Percentiles rank a stretch among this genome's conserved stretches.
phyloP scores from a whole-genome alignment of 1,284 basidiomycete genomes.

The Boletus sp. region DNA sequence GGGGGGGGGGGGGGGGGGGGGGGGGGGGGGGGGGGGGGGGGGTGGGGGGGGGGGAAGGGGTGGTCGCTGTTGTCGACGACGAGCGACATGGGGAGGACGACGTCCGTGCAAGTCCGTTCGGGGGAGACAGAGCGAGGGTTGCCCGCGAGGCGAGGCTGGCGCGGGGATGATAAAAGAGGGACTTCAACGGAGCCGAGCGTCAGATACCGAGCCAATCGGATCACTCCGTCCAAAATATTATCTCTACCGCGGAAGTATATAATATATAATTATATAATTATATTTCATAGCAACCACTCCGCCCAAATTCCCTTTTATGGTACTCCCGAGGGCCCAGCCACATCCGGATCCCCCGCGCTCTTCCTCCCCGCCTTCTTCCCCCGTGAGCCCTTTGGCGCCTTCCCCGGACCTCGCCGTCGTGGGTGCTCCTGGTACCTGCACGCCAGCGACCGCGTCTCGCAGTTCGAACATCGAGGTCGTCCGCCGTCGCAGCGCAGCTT shows the following conservation, averaged over 20 bases:
- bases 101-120: slow-evolving; percentile 5
- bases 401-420: slow-evolving; percentile 68
- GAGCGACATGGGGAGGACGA: slow-evolving; percentile 28
- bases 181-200: slow-evolving; percentile 37
- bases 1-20: slow-evolving; percentile 26
- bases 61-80: slow-evolving; percentile 32
- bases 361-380: slow-evolving; percentile 27
- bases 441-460: slow-evolving; percentile 41
- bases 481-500: slow-evolving; percentile 69
- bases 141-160: slow-evolving; percentile 38
- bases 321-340: slow-evolving; percentile 24
- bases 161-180: slow-evolving; percentile 38
- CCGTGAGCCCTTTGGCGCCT: slow-evolving; percentile 49
- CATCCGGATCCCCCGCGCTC: slow-evolving; percentile 25
- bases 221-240: slow-evolving; percentile 19
- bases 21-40: slow-evolving; percentile 10
- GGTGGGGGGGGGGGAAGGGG: slow-evolving; percentile 7
- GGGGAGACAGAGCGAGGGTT: slow-evolving; percentile 35
- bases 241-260: slow-evolving; percentile 32
- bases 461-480: slow-evolving; percentile 58
- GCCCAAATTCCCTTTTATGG: slow-evolving; percentile 27
- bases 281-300: slow-evolving; percentile 18
- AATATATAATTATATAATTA: slow-evolving; percentile 27
- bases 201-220: slow-evolving; percentile 39
- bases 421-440: slow-evolving; percentile 54